Base-by-base conservation (phyloP, 1,284 basidiomycete species). In the Trichosporon ovoides region DNA sequence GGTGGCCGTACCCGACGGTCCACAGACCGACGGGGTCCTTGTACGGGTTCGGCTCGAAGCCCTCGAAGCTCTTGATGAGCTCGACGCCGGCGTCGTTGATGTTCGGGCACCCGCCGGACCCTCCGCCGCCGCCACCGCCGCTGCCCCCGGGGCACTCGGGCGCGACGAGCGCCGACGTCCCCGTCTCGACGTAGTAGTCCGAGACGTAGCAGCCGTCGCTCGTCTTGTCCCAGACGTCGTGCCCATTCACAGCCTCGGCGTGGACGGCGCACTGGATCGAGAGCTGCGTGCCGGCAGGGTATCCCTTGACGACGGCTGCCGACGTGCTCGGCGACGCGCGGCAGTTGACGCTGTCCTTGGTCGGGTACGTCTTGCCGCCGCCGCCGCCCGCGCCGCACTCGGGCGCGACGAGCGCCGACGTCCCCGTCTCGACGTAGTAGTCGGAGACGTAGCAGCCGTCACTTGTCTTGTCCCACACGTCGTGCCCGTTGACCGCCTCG, bases 1-100 rank as follows among this genome's bases (percentile, higher is more conserved):
- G 54, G 54, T 55, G 54, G n/a, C 54, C 54, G 36, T 55, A 55
- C 7, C 54, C 54, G 43, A 55, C 48, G 11, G 54, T 55, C 24
- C 35, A 36, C 11, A 33, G 22, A 2, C 54, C 54, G 13, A 38
- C 24, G 2, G 54, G 36, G 36, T 55, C 54, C 20, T 19, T 13
- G 43, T 48, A 48, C 31, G 31, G 24, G 53, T 28, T 43, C 20
- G 38, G 7, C 20, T 37, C 34, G 51, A 48, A 57, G 34, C 50
- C 50, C 38, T 52, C 50, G 33, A 36, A 52, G 33, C 28, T n/a
- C 40, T 57, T 57, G 56, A 57, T 28, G n/a, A 52, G 50, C 5
- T 35, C 40, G 40, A 57, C 35, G 12, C 51, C 50, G 12, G 51
- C 56, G n/a, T 40, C 34, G 56, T 57, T 57, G 22, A 43, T 9